Conservation (phyloP, 331 rosid species). For the Arachis monticola region DNA sequence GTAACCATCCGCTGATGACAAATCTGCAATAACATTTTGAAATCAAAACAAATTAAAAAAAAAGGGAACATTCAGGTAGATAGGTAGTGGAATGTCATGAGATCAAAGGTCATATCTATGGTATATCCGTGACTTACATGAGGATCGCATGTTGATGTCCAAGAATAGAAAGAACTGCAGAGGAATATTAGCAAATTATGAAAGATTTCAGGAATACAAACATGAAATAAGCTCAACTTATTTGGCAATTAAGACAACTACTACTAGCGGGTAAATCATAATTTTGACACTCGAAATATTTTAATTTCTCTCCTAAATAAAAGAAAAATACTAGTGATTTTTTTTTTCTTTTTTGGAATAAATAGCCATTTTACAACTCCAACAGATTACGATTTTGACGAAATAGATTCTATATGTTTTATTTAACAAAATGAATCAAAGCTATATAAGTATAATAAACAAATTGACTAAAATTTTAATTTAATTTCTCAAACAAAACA, state of each 20-base stretch:
- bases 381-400: too few species aligned
- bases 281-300: too few species aligned
- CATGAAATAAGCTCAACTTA: background rate
- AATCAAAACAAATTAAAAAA: slow-evolving; percentile 22
- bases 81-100: background rate
- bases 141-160: slow-evolving; percentile 79
- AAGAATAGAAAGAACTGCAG: slow-evolving; percentile 73
- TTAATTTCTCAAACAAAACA: too few species aligned
- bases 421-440: too few species aligned
- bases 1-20: slow-evolving; percentile 83
- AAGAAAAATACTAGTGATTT: too few species aligned
- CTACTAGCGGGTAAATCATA: too few species aligned
- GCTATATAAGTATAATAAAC: too few species aligned
- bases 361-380: too few species aligned
- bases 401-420: too few species aligned
- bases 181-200: slow-evolving; percentile 31
- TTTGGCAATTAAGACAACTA: background rate
- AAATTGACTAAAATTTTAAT: too few species aligned
- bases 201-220: background rate
- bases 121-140: slow-evolving; percentile 53
- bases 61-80: slow-evolving; percentile 12
- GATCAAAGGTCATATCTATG: slow-evolving; percentile 6
- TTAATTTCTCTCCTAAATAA: too few species aligned
- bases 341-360: too few species aligned
- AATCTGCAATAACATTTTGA: slow-evolving; percentile 64